A percentile compares a stretch with the other conserved stretches of the same genome.
Conservation (phyloP, 1,139 yeast genomes). For the Debaryomycetaceae sp. region DNA sequence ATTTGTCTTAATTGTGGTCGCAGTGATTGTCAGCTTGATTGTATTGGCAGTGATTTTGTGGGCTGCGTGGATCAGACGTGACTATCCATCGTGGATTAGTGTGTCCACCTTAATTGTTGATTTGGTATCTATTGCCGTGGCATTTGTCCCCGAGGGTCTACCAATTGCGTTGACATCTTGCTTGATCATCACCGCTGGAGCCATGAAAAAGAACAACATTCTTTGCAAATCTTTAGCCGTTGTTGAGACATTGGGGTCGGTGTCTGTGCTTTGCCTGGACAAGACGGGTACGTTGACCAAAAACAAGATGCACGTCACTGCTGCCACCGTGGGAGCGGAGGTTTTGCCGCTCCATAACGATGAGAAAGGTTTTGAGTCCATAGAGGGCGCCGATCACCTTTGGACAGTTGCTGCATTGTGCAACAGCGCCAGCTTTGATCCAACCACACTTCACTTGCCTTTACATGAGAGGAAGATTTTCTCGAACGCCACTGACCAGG, state of each 20-base stretch:
- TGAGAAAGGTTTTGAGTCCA: conserved; percentile 5
- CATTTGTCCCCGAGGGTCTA: conserved; percentile 34
- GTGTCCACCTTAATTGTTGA: conserved; percentile 30
- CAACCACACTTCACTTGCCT: conserved; percentile 6
- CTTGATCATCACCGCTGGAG: conserved; percentile 26
- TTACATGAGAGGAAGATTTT: conserved; percentile 23
- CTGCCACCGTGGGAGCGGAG: conserved; percentile 19
- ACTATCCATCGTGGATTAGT: conserved; percentile 29
- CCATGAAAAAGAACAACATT: conserved; percentile 25
- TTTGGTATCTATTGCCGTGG: conserved; percentile 29
- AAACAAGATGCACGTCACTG: conserved; percentile 28
- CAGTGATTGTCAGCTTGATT: conserved; percentile 20
- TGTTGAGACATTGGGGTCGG: conserved; percentile 32
- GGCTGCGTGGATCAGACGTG: conserved; percentile 38
- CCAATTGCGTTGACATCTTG: conserved; percentile 34
- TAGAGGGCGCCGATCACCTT: conserved; percentile 11
- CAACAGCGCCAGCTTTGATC: conserved; percentile 33
- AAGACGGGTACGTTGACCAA: conserved; percentile 36
- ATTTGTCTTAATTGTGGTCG: conserved; percentile 21
- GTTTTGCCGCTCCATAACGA: conserved; percentile 5
- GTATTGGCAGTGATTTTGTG: conserved; percentile 31
- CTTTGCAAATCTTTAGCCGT: conserved; percentile 28
- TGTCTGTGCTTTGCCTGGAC: conserved; percentile 32
- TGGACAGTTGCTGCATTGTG: conserved; percentile 32
- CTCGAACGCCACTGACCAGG: conserved; percentile 51